phyloP scores from a whole-genome alignment of 2,329 filamentous ascomycete genomes.

The Aureobasidium leucospermi region DNA sequence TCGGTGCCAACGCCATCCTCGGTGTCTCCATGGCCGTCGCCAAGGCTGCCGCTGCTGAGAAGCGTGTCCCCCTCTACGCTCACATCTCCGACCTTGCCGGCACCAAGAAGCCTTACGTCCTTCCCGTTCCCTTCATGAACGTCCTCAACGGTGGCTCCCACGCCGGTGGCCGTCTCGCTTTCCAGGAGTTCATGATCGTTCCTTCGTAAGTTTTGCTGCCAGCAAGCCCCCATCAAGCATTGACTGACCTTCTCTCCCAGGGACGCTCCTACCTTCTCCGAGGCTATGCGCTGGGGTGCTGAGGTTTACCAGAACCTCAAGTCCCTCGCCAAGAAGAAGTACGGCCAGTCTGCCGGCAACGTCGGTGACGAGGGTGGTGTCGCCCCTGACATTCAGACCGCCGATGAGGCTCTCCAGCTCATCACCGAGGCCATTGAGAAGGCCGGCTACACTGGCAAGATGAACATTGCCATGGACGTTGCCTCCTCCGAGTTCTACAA shows the following conservation, averaged over 20 bases:
- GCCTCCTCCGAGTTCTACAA: constrained; percentile 99
- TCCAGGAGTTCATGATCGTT: constrained; percentile 53
- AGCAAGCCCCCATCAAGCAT: neutral
- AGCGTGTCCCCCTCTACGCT: constrained; percentile 50
- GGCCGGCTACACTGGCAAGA: constrained; percentile 90
- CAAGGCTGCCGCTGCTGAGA: constrained; percentile 49
- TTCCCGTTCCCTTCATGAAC: constrained; percentile 53
- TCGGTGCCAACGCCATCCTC: constrained; percentile 55
- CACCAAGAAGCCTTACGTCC: constrained; percentile 47
- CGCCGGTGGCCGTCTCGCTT: constrained; percentile 78
- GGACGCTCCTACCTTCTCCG: constrained; percentile 80
- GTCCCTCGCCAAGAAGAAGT: constrained; percentile 96
- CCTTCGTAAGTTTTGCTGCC: constrained; percentile 32
- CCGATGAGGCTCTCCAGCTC: constrained; percentile 93
- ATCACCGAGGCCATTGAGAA: constrained; percentile 91
- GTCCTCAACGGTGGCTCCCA: constrained; percentile 71
- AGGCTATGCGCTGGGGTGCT: constrained; percentile 91
- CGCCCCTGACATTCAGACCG: constrained; percentile 94
- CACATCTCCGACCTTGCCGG: constrained; percentile 49
- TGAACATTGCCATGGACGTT: constrained; percentile 99
- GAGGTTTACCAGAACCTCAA: constrained; percentile 99
- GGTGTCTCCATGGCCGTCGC: constrained; percentile 54
- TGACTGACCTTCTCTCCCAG: constrained; percentile 35
- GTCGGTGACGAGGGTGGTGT: constrained; percentile 99
- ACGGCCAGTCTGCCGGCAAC: constrained; percentile 97